Evolutionary conservation across 441 rosid genomes (phyloP), one percentile per base, ranked within the genome.

Genomic region (Sinapis alba): DNA sequence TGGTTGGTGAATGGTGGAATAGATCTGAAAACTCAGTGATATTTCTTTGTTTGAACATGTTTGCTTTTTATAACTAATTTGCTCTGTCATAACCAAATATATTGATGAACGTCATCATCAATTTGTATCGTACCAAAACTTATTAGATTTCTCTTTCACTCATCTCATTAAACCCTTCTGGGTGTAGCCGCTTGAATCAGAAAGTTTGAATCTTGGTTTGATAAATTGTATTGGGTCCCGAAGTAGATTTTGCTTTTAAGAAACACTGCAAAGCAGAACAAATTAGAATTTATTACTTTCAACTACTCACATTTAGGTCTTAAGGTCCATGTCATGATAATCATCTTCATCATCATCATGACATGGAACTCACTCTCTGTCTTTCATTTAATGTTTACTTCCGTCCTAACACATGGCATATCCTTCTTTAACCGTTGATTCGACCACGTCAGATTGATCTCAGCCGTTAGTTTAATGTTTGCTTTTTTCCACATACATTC

Each of bases 1-100:
- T 73, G 78, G 78, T 78, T 73, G 81, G 43, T 78, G 62, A 73
- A n/a, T 56, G 64, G 73, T 78, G 74, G 71, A 72, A 45, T 68
- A 51, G 70, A 78, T 73, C 74, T 54, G 45, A 62, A 18, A 61
- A 47, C 11, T 18, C 63, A 21, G 27, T 26, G 65, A 32, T 73
- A 66, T 34, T 58, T 63, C 36, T 68, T 60, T 78, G 8, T 78
- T 66, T 72, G 45, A 10, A 28, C 62, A 53, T 67, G 66, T 54
- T 72, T 78, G 64, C 19, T 53, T 15, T 43, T 62, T 34, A 59
- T 16, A 59, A 51, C 41, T 66, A 65, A 36, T n/a, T 58, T 12
- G 53, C 69, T 65, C 63, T 59, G 50, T 23, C 54, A 71, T 3
- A 77, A 53, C 57, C 62, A 50, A 71, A 71, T 65, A 11, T n/a